Percentiles rank a stretch among this genome's conserved stretches.
phyloP scores from a whole-genome alignment of 2,329 filamentous ascomycete genomes.

The Tolypocladium tropicale region DNA sequence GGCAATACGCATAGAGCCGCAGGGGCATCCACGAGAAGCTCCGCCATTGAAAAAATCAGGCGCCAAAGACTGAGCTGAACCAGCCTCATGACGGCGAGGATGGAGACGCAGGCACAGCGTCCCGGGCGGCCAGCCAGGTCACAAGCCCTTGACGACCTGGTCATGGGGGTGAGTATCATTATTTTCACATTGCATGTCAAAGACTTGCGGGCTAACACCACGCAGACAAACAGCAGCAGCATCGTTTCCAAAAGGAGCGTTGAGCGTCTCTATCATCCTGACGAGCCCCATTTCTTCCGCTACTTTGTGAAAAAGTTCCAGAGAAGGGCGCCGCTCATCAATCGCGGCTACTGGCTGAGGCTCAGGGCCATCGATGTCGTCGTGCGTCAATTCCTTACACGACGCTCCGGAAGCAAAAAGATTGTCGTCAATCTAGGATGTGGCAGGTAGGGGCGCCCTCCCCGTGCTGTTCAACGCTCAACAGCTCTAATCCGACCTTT shows the following conservation, averaged over 20 bases:
- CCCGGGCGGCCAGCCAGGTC: constrained; percentile 10
- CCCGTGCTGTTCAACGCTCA: background rate
- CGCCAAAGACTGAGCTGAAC: background rate
- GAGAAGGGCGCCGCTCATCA: constrained; percentile 77
- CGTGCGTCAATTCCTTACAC: constrained; percentile 62
- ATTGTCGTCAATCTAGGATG: constrained; percentile 78
- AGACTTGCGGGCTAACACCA: background rate
- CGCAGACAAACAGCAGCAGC: constrained; percentile 76
- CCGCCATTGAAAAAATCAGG: background rate
- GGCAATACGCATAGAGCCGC: too few relatives aligned
- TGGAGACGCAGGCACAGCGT: background rate
- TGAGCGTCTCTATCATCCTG: constrained; percentile 72
- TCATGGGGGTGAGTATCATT: constrained; percentile 43
- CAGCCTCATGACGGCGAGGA: background rate
- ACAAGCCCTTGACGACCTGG: constrained; percentile 35
- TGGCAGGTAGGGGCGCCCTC: constrained; percentile 64
- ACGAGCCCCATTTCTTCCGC: constrained; percentile 74
- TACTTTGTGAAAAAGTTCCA: constrained; percentile 81
- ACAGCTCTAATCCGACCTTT: background rate
- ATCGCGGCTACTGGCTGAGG: constrained; percentile 79
- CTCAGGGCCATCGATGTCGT: constrained; percentile 72
- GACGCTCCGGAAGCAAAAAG: constrained; percentile 45
- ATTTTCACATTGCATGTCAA: background rate
- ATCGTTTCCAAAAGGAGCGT: constrained; percentile 90
- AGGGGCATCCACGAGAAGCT: too few relatives aligned